Evolutionary conservation across 2,329 filamentous ascomycete species (phyloP).

Genomic region (Monilinia fructigena): DNA sequence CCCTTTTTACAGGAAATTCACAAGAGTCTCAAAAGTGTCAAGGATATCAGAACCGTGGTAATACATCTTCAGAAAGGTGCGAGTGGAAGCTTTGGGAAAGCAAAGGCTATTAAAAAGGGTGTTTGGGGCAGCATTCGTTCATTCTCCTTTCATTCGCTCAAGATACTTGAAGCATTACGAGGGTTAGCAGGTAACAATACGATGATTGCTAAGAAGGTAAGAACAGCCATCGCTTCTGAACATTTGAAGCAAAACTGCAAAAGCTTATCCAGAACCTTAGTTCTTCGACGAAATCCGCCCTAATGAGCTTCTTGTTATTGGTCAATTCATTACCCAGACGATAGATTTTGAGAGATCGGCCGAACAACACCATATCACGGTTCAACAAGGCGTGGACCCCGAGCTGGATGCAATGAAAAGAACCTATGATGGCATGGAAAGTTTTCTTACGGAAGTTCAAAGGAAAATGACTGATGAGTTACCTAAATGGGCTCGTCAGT

Average conservation of each 20-base stretch:
- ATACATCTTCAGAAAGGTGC: slow-evolving; percentile 74
- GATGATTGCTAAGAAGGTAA: slow-evolving; percentile 55
- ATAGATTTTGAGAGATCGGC: slow-evolving; percentile 76
- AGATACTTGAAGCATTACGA: slow-evolving; percentile 62
- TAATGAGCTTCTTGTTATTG: slow-evolving; percentile 61
- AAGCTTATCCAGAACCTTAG: slow-evolving; percentile 41
- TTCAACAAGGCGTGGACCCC: slow-evolving; percentile 68
- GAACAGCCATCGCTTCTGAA: slow-evolving; percentile 15
- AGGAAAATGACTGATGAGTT: slow-evolving; percentile 61
- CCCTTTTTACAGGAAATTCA: slow-evolving; percentile 54
- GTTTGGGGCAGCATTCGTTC: slow-evolving; percentile 70
- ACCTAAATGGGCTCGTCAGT: slow-evolving; percentile 55
- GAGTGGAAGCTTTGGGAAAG: slow-evolving; percentile 47
- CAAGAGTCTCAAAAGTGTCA: slow-evolving; percentile 65
- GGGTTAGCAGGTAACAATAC: slow-evolving; percentile 55
- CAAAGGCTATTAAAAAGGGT: slow-evolving; percentile 55
- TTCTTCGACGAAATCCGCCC: slow-evolving; percentile 60
- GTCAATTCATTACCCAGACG: slow-evolving; percentile 67
- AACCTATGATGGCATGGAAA: slow-evolving; percentile 73
- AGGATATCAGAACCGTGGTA: slow-evolving; percentile 70
- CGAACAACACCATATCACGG: slow-evolving; percentile 67
- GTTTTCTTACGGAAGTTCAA: slow-evolving; percentile 67
- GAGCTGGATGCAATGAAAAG: slow-evolving; percentile 77
- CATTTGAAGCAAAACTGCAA: not conserved
- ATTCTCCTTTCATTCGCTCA: slow-evolving; percentile 71